Conservation (phyloP, 2,329 filamentous ascomycete species). For the Colletotrichum plurivorum region DNA sequence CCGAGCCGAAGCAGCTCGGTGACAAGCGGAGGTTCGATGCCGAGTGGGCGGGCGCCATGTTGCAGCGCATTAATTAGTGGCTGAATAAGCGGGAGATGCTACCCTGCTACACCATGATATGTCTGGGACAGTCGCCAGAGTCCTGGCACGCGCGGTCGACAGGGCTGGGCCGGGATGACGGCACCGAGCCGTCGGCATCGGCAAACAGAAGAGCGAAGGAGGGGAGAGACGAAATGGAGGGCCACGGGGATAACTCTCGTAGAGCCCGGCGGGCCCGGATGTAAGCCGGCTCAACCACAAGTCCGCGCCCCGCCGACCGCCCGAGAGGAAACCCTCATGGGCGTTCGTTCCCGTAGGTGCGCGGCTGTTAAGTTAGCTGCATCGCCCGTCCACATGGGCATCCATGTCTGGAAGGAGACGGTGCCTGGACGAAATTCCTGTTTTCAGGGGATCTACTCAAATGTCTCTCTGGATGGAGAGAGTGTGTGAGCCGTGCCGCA, state of each 20-base stretch:
- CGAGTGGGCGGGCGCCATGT: constrained; percentile 8
- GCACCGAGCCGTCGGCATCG: constrained; percentile 22
- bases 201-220: neutral
- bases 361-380: neutral
- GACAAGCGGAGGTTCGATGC: constrained; percentile 24
- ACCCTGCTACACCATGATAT: neutral
- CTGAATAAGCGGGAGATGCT: constrained; percentile 16
- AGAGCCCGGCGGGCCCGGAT: constrained; percentile 19
- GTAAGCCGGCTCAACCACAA: constrained; percentile 35
- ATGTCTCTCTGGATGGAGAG: neutral
- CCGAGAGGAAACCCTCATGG: neutral
- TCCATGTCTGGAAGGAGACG: constrained; percentile 16
- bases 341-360: neutral
- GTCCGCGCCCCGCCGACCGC: constrained; percentile 27
- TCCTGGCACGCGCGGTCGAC: neutral
- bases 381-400: constrained; percentile 12
- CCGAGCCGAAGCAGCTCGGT: constrained; percentile 37
- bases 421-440: constrained; percentile 26
- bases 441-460: constrained; percentile 3
- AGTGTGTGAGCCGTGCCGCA: constrained; percentile 24
- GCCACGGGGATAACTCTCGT: constrained; percentile 22
- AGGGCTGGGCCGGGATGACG: constrained; percentile 9
- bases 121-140: constrained; percentile 8
- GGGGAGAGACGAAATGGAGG: neutral
- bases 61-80: constrained; percentile 29